A percentile compares a stretch with the other conserved stretches of the same genome.
Evolutionary conservation across 208 protist genomes (phyloP).

Genomic region (Crithidia acanthocephali): DNA sequence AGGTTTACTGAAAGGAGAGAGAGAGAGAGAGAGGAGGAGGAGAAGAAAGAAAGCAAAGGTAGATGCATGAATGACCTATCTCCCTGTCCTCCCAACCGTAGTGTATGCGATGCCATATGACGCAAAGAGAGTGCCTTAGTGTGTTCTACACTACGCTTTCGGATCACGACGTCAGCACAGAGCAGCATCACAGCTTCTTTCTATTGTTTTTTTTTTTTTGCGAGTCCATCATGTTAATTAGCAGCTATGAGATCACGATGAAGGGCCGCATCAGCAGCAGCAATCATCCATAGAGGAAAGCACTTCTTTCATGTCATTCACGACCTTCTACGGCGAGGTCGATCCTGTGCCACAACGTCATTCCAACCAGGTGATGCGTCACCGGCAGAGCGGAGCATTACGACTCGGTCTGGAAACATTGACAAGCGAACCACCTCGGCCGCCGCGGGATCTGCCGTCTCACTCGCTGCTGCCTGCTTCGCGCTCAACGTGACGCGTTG

Average conservation of each 20-base stretch:
- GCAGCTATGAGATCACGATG: no score
- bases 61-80: neutral
- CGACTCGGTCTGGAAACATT: constrained; percentile 33
- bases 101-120: no score
- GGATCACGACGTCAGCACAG: no score
- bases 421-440: constrained; percentile 38
- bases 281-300: neutral
- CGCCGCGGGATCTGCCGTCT: constrained; percentile 16
- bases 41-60: neutral
- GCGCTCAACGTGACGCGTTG: constrained; percentile 47
- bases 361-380: constrained; percentile 41
- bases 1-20: neutral
- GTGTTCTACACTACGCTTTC: no score
- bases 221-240: no score
- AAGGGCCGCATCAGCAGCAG: neutral
- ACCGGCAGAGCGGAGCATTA: constrained; percentile 26
- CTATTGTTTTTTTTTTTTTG: no score
- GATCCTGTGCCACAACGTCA: constrained; percentile 24
- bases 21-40: neutral
- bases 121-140: no score
- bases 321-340: neutral
- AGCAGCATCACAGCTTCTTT: no score
- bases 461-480: constrained; percentile 28
- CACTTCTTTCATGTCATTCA: neutral
- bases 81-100: no score